A percentile compares a stretch with the other conserved stretches of the same genome.
Evolutionary conservation across 441 rosid genomes (phyloP).

Genomic region (Arabidopsis hybrid): DNA sequence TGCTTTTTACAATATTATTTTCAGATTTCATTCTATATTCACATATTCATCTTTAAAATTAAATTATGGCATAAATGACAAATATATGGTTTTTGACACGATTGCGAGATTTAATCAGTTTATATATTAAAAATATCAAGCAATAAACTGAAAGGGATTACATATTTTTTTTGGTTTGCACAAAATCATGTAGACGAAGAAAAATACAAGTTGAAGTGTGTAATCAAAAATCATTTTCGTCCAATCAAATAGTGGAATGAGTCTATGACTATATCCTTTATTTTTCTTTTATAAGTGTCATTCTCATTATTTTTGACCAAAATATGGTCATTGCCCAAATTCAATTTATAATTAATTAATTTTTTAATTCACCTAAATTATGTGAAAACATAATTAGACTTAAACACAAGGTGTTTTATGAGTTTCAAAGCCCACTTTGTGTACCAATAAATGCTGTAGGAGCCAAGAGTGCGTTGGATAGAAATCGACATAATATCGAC

Average conservation of each 20-base stretch:
- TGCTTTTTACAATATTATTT: too few species aligned
- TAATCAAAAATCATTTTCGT: too few species aligned
- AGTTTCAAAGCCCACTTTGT: neutral
- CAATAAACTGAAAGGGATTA: neutral
- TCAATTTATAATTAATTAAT: neutral
- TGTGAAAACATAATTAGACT: neutral
- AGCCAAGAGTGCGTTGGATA: constrained; percentile 5
- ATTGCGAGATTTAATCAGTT: too few species aligned
- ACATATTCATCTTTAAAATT: too few species aligned
- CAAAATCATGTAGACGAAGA: neutral
- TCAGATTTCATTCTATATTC: neutral
- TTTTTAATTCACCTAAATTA: neutral
- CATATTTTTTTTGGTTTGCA: neutral
- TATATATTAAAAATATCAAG: too few species aligned
- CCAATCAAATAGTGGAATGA: neutral
- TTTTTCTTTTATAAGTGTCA: neutral
- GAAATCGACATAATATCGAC: neutral
- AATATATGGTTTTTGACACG: neutral
- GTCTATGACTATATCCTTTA: neutral
- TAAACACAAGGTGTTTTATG: too few species aligned
- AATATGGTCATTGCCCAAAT: neutral
- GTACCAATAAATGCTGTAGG: constrained; percentile 24
- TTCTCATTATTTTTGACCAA: neutral
- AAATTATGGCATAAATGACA: neutral
- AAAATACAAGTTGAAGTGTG: too few species aligned